Conservation (phyloP, 225 moss, liverwort and hornwort genomes). For the Ulota crispa region DNA sequence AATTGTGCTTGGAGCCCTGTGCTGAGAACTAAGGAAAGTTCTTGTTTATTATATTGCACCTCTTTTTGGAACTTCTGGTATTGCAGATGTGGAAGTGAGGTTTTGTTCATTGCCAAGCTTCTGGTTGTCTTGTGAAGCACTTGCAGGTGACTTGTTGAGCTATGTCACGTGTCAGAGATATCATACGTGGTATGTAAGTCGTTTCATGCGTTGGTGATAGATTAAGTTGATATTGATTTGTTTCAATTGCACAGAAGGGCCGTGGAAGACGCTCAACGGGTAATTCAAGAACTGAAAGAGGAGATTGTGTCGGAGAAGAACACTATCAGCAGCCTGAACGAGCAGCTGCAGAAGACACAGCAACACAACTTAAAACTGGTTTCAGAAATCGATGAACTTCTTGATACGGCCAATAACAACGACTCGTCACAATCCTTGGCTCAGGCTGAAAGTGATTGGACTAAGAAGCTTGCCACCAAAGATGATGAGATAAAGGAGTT, state of each 20-base stretch:
- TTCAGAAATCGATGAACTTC: constrained; percentile 75
- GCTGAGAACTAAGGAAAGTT: not conserved
- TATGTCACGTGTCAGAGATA: not conserved
- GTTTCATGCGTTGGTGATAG: constrained; percentile 11
- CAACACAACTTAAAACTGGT: constrained; percentile 82
- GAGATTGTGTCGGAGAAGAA: constrained; percentile 73
- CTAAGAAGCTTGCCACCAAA: constrained; percentile 43
- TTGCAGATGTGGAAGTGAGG: constrained; percentile 4
- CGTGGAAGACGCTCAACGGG: constrained; percentile 78
- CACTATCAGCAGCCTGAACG: constrained; percentile 63
- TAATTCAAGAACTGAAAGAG: constrained; percentile 76
- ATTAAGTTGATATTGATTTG: not conserved
- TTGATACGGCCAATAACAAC: constrained; percentile 50
- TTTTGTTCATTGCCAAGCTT: constrained; percentile 14
- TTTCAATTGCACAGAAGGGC: constrained; percentile 48
- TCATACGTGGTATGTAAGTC: not conserved
- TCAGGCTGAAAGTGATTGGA: constrained; percentile 44
- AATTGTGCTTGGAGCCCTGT: not conserved
- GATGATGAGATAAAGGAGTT: constrained; percentile 48
- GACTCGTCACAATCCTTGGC: constrained; percentile 39
- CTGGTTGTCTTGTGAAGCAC: constrained; percentile 9
- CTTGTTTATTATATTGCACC: constrained; percentile 3
- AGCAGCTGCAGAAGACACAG: constrained; percentile 83
- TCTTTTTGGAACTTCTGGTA: constrained; percentile 21
- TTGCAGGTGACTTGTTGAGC: constrained; percentile 7